Conservation (phyloP, 2,329 filamentous ascomycete species). For the Phyllachora maydis region DNA sequence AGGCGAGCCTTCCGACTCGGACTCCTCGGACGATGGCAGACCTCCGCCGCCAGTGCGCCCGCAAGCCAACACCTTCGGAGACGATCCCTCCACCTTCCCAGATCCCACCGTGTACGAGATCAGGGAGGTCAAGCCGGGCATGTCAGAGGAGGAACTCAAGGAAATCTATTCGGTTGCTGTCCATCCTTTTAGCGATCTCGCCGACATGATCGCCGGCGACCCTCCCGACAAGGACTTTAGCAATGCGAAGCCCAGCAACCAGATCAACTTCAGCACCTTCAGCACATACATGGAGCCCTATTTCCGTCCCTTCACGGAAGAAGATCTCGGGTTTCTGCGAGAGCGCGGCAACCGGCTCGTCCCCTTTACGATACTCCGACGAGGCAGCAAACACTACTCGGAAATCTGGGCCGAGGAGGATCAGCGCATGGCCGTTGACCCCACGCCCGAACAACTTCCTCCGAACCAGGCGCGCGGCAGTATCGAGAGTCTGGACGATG, state of each 20-base stretch:
- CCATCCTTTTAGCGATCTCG: constrained; percentile 64
- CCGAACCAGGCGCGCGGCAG: constrained; percentile 68
- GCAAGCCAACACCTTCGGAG: constrained; percentile 74
- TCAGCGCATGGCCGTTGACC: constrained; percentile 54
- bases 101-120: constrained; percentile 95
- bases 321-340: constrained; percentile 81
- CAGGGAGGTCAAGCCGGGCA: constrained; percentile 47
- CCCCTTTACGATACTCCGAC: constrained; percentile 71
- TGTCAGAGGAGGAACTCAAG: constrained; percentile 70
- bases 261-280: constrained; percentile 87
- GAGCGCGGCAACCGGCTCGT: constrained; percentile 71
- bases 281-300: constrained; percentile 83
- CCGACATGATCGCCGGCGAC: constrained; percentile 69
- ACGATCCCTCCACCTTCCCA: constrained; percentile 75
- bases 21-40: constrained; percentile 37
- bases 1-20: constrained; percentile 19
- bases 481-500: constrained; percentile 74
- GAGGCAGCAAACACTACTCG: constrained; percentile 68
- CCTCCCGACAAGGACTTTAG: constrained; percentile 93
- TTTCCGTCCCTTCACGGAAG: constrained; percentile 74
- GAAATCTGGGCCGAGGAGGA: constrained; percentile 94
- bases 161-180: constrained; percentile 72
- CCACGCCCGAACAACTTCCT: constrained; percentile 44
- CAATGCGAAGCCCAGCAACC: constrained; percentile 77
- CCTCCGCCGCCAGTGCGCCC: constrained; percentile 44